Conservation (phyloP, 2,329 filamentous ascomycete genomes). For the Nemania sp. region DNA sequence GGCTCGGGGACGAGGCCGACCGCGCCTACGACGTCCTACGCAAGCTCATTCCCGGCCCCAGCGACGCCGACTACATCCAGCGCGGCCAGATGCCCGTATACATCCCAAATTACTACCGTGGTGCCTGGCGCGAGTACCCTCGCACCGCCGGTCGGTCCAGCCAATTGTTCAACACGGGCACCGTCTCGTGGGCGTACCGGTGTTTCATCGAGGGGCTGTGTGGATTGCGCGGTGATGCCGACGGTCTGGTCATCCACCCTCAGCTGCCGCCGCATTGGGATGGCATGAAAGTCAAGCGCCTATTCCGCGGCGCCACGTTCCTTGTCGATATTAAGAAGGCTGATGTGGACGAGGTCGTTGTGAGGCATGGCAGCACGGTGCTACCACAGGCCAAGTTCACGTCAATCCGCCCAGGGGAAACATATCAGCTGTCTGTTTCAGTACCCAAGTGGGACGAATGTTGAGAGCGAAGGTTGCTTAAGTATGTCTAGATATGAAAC, state of each 20-base stretch:
- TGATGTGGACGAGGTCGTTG: slow-evolving; percentile 55
- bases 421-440: slow-evolving; percentile 59
- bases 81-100: slow-evolving; percentile 68
- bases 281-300: slow-evolving; percentile 59
- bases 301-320: slow-evolving; percentile 65
- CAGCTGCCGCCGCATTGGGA: slow-evolving; percentile 65
- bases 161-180: slow-evolving; percentile 70
- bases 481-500: neutral
- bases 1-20: slow-evolving; percentile 59
- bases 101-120: slow-evolving; percentile 70
- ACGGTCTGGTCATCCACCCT: slow-evolving; percentile 61
- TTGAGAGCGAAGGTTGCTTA: no score
- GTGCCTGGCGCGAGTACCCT: slow-evolving; percentile 61
- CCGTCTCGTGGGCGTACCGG: slow-evolving; percentile 67
- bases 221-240: slow-evolving; percentile 62
- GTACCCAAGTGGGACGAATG: slow-evolving; percentile 38
- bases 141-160: slow-evolving; percentile 67
- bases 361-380: slow-evolving; percentile 54
- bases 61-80: slow-evolving; percentile 62
- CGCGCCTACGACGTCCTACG: slow-evolving; percentile 64
- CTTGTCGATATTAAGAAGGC: slow-evolving; percentile 58
- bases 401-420: slow-evolving; percentile 56
- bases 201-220: slow-evolving; percentile 67
- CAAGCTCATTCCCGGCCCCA: slow-evolving; percentile 66
- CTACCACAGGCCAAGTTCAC: slow-evolving; percentile 58